These are phyloP conservation scores for Penicillium thymicola DNA, from an alignment of 2,329 filamentous ascomycete species.

Conservation along the genomic window DNA sequence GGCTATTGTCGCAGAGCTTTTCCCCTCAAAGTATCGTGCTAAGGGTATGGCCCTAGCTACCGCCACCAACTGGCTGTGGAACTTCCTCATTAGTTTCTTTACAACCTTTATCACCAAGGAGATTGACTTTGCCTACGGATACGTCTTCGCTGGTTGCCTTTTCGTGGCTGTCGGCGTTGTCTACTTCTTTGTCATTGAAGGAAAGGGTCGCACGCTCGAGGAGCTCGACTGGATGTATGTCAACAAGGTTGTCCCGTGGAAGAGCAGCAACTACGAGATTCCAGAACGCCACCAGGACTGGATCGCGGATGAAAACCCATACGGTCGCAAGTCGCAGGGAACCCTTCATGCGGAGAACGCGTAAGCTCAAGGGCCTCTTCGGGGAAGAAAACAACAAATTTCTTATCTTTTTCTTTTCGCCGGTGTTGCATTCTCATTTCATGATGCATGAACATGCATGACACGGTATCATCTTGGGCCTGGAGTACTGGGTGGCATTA, in stretches of 20 bases:
- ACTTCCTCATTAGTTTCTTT: conserved; percentile 72
- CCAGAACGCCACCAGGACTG: conserved; percentile 22
- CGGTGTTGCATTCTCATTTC: conserved; percentile 2
- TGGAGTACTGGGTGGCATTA: conserved; percentile 9
- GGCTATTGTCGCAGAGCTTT: conserved; percentile 46
- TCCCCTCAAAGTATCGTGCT: conserved; percentile 54
- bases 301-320: conserved; percentile 15
- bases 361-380: conserved; percentile 7
- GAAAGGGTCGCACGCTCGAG: conserved; percentile 66
- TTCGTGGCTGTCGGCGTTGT: conserved; percentile 59
- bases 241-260: conserved; percentile 57
- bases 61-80: conserved; percentile 71
- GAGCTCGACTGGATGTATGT: conserved; percentile 75
- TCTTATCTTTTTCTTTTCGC: conserved; percentile 28
- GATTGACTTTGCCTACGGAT: conserved; percentile 72
- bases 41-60: conserved; percentile 79
- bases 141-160: conserved; percentile 72
- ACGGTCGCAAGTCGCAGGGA: conserved; percentile 23
- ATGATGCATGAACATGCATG: conserved; percentile 7
- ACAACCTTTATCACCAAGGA: conserved; percentile 70
- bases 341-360: conserved; percentile 30
- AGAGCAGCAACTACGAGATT: conserved; percentile 51
- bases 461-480: conserved; percentile 5
- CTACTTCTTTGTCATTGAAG: conserved; percentile 75
- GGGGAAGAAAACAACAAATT: neutral